These are phyloP conservation scores for Lyophyllum decastes DNA, from an alignment of 768 basidiomycete genomes.

Conservation along the genomic window DNA sequence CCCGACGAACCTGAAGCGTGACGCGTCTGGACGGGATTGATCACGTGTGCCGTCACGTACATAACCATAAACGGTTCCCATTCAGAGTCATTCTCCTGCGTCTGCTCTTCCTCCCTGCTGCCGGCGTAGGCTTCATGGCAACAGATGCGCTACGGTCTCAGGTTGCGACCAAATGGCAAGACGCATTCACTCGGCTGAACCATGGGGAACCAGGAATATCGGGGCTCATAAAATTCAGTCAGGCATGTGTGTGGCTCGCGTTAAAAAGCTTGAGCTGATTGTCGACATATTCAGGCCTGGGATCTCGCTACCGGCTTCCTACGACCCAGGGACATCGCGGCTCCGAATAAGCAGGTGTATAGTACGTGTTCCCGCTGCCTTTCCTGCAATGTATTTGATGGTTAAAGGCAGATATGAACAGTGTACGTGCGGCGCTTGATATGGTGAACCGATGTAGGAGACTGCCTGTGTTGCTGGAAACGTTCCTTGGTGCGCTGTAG, in stretches of 20 bases:
- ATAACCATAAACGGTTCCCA: not conserved
- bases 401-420: constrained; percentile 40
- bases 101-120: not conserved
- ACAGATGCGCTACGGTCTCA: constrained; percentile 65
- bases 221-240: constrained; percentile 64
- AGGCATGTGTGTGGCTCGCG: constrained; percentile 36
- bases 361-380: constrained; percentile 14
- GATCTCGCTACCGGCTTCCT: constrained; percentile 52
- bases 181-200: constrained; percentile 67
- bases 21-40: not conserved
- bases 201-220: constrained; percentile 58
- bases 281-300: constrained; percentile 54
- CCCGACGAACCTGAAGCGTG: no score
- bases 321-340: constrained; percentile 53
- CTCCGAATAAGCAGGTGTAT: constrained; percentile 27
- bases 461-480: constrained; percentile 66
- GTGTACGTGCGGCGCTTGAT: constrained; percentile 57
- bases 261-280: not conserved
- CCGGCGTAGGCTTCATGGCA: constrained; percentile 38
- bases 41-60: not conserved
- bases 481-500: constrained; percentile 60
- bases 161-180: constrained; percentile 72
- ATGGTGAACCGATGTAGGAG: constrained; percentile 58
- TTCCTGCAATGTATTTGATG: constrained; percentile 2
- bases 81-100: not conserved